A percentile compares a stretch with the other conserved stretches of the same genome.
These are phyloP conservation scores for Trichophyton equinum DNA, from an alignment of 2,329 filamentous ascomycete species.

Conservation along the genomic window DNA sequence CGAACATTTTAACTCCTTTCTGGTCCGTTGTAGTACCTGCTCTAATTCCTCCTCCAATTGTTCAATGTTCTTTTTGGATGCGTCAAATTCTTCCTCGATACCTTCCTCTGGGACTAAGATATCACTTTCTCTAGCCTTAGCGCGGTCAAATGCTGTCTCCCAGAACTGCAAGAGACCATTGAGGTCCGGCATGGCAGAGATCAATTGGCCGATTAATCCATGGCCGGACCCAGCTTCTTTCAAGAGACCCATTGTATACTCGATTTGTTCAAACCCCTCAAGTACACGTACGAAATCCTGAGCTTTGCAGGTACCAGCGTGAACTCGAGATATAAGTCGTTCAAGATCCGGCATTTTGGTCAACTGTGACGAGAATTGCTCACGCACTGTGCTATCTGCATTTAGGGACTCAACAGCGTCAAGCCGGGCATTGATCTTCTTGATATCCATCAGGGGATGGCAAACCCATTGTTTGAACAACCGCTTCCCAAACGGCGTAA, in stretches of 20 bases:
- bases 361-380: conserved; percentile 78
- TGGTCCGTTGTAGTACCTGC: conserved; percentile 56
- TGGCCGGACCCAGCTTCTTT: conserved; percentile 61
- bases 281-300: conserved; percentile 89
- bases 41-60: conserved; percentile 62
- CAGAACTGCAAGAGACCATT: conserved; percentile 63
- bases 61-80: conserved; percentile 64
- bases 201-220: conserved; percentile 71
- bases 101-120: conserved; percentile 74
- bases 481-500: conserved; percentile 93
- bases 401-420: conserved; percentile 92
- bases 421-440: conserved; percentile 81
- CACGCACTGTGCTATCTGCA: conserved; percentile 63
- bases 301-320: conserved; percentile 77
- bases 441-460: conserved; percentile 76
- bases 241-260: conserved; percentile 78
- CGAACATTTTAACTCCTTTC: conserved; percentile 60
- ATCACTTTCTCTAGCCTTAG: conserved; percentile 64
- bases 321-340: conserved; percentile 82
- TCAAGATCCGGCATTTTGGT: conserved; percentile 90
- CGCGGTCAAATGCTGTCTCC: conserved; percentile 82
- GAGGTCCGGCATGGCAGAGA: conserved; percentile 76
- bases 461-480: conserved; percentile 96
- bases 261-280: conserved; percentile 95
- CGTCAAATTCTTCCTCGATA: conserved; percentile 84